phyloP scores from a whole-genome alignment of 2,329 filamentous ascomycete genomes.

The Diaporthe velutina region DNA sequence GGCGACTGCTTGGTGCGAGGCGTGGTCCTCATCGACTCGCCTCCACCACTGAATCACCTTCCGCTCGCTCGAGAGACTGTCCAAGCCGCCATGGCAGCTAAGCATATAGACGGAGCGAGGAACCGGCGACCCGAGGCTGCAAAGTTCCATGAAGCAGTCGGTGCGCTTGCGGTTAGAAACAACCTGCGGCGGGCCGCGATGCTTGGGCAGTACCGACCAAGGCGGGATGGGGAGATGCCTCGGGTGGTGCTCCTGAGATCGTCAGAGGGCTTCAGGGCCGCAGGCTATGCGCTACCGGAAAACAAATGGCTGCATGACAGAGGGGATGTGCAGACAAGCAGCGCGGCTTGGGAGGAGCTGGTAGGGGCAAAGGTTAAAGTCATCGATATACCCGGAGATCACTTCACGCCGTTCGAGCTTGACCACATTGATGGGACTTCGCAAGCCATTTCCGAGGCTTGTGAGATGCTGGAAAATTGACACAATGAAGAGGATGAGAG shows the following conservation, averaged over 20 bases:
- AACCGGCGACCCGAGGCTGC: neutral
- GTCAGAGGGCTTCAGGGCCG: neutral
- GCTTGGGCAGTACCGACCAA: neutral
- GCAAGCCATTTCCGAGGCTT: neutral
- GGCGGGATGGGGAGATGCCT: neutral
- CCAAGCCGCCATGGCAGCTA: neutral
- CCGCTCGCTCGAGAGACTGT: neutral
- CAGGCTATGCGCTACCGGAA: neutral
- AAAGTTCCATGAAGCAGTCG: neutral
- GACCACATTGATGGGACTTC: neutral
- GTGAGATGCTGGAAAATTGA: neutral
- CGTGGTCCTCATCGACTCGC: slow-evolving; percentile 11
- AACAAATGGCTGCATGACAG: slow-evolving; percentile 18
- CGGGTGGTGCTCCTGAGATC: slow-evolving; percentile 1
- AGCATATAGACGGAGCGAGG: neutral
- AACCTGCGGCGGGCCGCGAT: slow-evolving; percentile 1
- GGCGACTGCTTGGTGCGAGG: neutral
- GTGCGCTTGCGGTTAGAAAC: slow-evolving; percentile 5
- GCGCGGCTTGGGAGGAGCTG: neutral
- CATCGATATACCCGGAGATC: slow-evolving; percentile 6
- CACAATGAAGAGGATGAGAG: neutral
- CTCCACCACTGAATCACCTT: neutral
- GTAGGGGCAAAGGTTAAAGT: neutral
- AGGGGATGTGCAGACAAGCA: neutral
- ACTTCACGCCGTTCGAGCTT: slow-evolving; percentile 2